Conservation (phyloP, 164 flowering plant genomes). For the Umbellularia californica region DNA sequence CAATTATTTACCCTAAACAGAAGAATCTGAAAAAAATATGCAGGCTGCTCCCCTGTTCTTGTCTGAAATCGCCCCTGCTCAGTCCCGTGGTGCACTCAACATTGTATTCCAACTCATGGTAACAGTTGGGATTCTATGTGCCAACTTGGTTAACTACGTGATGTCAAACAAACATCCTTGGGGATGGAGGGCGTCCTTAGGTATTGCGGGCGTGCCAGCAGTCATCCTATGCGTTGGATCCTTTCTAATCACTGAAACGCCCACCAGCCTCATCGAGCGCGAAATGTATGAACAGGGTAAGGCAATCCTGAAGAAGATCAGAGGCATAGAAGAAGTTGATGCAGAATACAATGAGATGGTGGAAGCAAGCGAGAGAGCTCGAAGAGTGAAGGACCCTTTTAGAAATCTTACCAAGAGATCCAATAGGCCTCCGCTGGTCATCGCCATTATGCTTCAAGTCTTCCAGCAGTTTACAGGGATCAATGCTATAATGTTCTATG, state of each 20-base stretch:
- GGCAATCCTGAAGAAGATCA: constrained; percentile 20
- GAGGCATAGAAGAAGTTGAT: constrained; percentile 25
- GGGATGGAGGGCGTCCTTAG: constrained; percentile 37
- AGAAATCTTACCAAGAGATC: constrained; percentile 14
- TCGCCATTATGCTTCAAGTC: constrained; percentile 21
- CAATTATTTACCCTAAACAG: too few relatives aligned
- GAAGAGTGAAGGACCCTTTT: constrained; percentile 17
- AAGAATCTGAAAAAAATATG: not conserved
- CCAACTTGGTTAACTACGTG: constrained; percentile 31
- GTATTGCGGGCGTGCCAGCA: constrained; percentile 35
- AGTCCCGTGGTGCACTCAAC: constrained; percentile 32
- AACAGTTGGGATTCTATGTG: constrained; percentile 35
- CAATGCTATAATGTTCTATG: constrained; percentile 37
- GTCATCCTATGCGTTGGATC: constrained; percentile 24
- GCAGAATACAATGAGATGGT: constrained; percentile 23
- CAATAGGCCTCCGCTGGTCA: constrained; percentile 24
- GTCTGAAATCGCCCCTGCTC: constrained; percentile 35
- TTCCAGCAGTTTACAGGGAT: constrained; percentile 33
- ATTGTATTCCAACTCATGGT: constrained; percentile 36
- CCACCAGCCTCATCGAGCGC: constrained; percentile 35
- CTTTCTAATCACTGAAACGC: constrained; percentile 29
- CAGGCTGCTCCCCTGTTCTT: constrained; percentile 73
- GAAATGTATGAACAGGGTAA: constrained; percentile 17
- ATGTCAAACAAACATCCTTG: constrained; percentile 16
- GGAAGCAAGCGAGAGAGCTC: constrained; percentile 17